A percentile compares a stretch with the other conserved stretches of the same genome.
phyloP scores from a whole-genome alignment of 140 eudicot genomes.

The Anethum foeniculum region DNA sequence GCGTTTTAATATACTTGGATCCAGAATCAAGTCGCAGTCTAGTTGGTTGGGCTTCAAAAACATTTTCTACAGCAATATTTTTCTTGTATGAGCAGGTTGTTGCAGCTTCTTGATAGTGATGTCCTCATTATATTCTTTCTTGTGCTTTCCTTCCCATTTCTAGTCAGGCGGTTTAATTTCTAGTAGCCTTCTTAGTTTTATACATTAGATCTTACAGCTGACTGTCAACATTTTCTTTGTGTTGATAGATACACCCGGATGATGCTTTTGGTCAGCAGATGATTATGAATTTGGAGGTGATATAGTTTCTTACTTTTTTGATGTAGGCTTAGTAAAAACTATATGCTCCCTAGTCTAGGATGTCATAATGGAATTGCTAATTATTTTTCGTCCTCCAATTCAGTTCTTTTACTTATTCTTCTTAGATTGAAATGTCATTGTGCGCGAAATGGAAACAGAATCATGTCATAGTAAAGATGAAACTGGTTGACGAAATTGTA shows the following conservation, averaged over 20 bases:
- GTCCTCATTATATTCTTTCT: background rate
- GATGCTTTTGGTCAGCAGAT: constrained; percentile 99
- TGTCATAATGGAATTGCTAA: background rate
- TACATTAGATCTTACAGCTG: background rate
- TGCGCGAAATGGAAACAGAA: background rate
- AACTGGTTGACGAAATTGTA: background rate
- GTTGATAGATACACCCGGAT: constrained; percentile 75
- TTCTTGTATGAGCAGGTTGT: constrained; percentile 96
- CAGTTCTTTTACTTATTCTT: background rate
- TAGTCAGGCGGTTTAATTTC: background rate
- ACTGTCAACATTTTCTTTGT: constrained; percentile 14
- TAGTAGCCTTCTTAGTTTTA: constrained; percentile 15
- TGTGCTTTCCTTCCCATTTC: background rate
- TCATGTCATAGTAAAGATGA: background rate
- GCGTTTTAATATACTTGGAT: constrained; percentile 89
- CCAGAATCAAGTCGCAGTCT: constrained; percentile 82
- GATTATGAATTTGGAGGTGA: constrained; percentile 94
- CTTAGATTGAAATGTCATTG: background rate
- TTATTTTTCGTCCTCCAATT: background rate
- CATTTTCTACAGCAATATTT: constrained; percentile 80
- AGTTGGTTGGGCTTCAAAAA: constrained; percentile 87
- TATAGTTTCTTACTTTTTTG: constrained; percentile 3
- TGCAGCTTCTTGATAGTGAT: constrained; percentile 6
- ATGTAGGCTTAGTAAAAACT: constrained; percentile 6
- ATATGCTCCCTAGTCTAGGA: background rate